These are phyloP conservation scores for Populus simonii DNA, from an alignment of 345 rosid genomes.

Conservation along the genomic window DNA sequence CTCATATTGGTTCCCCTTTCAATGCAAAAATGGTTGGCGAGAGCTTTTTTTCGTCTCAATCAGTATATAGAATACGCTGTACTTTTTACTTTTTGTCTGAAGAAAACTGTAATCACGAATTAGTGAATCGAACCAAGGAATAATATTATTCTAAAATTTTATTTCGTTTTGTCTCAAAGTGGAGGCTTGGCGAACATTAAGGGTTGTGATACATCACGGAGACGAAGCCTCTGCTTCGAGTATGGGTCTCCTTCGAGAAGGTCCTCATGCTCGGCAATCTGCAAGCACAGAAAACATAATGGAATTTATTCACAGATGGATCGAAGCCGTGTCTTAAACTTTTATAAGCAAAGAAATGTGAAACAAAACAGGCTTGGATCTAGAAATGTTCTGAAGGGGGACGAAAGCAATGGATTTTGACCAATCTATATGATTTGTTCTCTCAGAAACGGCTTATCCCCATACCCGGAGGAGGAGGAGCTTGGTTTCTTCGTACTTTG, in stretches of 20 bases:
- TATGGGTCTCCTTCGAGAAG: constrained; percentile 94
- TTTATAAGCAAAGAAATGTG: neutral
- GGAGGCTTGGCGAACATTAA: constrained; percentile 88
- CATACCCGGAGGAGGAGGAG: constrained; percentile 72
- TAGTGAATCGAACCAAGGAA: too few relatives aligned
- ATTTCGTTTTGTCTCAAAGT: constrained; percentile 41
- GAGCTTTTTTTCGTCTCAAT: too few relatives aligned
- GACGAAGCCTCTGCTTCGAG: constrained; percentile 87
- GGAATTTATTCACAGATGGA: neutral
- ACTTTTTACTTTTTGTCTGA: too few relatives aligned
- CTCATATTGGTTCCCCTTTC: too few relatives aligned
- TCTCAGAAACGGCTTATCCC: neutral
- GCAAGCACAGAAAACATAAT: neutral
- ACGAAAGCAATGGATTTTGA: neutral
- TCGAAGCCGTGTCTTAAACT: neutral
- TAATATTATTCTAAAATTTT: too few relatives aligned
- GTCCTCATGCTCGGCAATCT: constrained; percentile 93
- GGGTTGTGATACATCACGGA: constrained; percentile 93
- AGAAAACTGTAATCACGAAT: too few relatives aligned
- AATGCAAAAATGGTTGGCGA: too few relatives aligned
- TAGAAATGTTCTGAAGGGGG: neutral
- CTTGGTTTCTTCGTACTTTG: constrained; percentile 76
- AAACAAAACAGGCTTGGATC: too few relatives aligned
- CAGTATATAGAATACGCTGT: too few relatives aligned
- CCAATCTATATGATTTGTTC: neutral